phyloP scores from a whole-genome alignment of 2,329 filamentous ascomycete genomes.

The Polytolypa hystricis region DNA sequence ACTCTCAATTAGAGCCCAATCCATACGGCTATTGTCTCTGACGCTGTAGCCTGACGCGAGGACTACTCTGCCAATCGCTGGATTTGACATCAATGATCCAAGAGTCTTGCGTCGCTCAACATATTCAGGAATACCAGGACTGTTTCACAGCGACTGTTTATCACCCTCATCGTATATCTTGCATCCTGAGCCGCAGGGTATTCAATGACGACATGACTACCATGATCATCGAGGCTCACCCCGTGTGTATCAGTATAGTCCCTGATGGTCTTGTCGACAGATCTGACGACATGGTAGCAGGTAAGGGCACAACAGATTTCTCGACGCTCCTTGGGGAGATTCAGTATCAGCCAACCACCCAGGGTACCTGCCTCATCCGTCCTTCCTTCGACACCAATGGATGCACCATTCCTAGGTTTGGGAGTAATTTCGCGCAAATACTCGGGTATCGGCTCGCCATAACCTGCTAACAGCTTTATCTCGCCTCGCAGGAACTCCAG shows the following conservation, averaged over 20 bases:
- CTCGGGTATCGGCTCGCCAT: no score
- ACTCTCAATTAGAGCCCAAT: constrained; percentile 1
- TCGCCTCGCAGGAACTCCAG: constrained; percentile 1
- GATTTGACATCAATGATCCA: no score
- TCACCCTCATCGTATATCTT: background rate
- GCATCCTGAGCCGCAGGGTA: constrained; percentile 4
- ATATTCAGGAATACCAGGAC: no score
- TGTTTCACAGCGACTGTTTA: no score
- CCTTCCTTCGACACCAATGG: constrained; percentile 1
- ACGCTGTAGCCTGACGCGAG: background rate
- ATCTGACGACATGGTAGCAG: constrained; percentile 6
- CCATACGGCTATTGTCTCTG: background rate
- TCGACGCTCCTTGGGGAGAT: constrained; percentile 2
- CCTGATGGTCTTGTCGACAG: background rate
- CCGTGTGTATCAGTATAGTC: constrained; percentile 3
- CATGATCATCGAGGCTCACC: background rate
- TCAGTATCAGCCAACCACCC: constrained; percentile 6
- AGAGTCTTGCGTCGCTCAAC: no score
- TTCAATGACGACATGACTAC: background rate
- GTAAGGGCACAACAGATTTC: constrained; percentile 2
- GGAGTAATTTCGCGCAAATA: background rate
- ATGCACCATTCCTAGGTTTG: constrained; percentile 3
- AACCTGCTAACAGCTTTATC: no score
- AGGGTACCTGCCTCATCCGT: constrained; percentile 1
- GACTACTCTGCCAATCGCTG: background rate